Percentiles rank a stretch among this genome's conserved stretches.
phyloP scores from a whole-genome alignment of 2,329 filamentous ascomycete genomes.

The Xylogone sp. region DNA sequence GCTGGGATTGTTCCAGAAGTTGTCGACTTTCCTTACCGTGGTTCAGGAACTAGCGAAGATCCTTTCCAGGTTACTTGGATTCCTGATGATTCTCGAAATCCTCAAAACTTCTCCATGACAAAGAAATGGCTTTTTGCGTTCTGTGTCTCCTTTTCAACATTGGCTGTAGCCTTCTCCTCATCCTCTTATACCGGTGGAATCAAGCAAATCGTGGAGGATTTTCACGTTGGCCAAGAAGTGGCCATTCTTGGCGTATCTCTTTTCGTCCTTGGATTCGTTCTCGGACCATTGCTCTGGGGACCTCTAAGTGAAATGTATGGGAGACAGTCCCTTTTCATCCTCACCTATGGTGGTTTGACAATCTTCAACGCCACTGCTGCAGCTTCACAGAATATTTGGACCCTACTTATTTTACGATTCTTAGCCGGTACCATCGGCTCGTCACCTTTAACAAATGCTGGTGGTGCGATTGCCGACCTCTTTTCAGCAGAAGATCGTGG shows the following conservation, averaged over 20 bases:
- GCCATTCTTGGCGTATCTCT: slow-evolving; percentile 36
- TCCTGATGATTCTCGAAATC: slow-evolving; percentile 50
- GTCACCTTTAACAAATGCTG: slow-evolving; percentile 56
- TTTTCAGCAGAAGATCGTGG: slow-evolving; percentile 48
- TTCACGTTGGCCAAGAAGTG: slow-evolving; percentile 31
- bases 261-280: slow-evolving; percentile 38
- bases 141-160: slow-evolving; percentile 35
- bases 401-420: slow-evolving; percentile 61
- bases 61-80: slow-evolving; percentile 52
- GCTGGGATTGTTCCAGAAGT: slow-evolving; percentile 23
- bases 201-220: slow-evolving; percentile 38
- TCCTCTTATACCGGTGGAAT: slow-evolving; percentile 38
- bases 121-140: slow-evolving; percentile 49
- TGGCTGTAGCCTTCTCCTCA: slow-evolving; percentile 10
- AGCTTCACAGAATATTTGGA: slow-evolving; percentile 50
- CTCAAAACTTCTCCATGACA: slow-evolving; percentile 40
- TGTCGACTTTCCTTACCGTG: slow-evolving; percentile 36
- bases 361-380: slow-evolving; percentile 57
- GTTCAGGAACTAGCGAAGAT: slow-evolving; percentile 48
- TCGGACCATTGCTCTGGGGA: slow-evolving; percentile 35
- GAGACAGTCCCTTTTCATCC: slow-evolving; percentile 52
- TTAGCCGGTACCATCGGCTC: slow-evolving; percentile 59
- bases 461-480: slow-evolving; percentile 57
- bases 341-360: slow-evolving; percentile 52
- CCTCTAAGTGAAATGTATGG: slow-evolving; percentile 47